Evolutionary conservation across 805 yeast species (phyloP), one percentile per base, ranked within the genome.

Genomic region (Teunomyces stri): DNA sequence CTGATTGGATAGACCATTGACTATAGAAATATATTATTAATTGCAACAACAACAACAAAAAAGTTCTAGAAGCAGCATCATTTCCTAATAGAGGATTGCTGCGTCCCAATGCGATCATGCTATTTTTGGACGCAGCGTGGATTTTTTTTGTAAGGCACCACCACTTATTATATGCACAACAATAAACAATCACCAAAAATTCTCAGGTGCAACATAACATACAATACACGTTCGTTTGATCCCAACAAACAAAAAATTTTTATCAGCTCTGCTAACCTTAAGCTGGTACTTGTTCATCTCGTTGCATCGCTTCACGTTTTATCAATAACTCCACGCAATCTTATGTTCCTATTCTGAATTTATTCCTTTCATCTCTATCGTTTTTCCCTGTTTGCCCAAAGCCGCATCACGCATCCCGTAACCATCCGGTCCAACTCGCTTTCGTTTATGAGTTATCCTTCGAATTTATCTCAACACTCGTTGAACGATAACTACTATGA

Each of bases 1-100:
- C 84, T 21, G 96, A 87, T 44, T 92, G 99, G 99, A 84, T 89
- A 5, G 89, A 85, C n/a, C 40, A 37, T 21, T 16, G 18, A 16
- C 18, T 18, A 18, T 3, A 18, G 4, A 18, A 18, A 4, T 18
- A 18, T 18, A 18, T 18, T 18, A 18, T 18, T 18, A 18, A 18
- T 18, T 18, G 20, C 20, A 18, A 18, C 18, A 16, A 16, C 20
- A 18, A 18, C 18, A 16, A 16, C 18, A 16, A 3, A 18, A 18
- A 18, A 18, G 20, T 4, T 3, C 18, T 18, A 18, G 18, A 18
- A 18, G 20, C 20, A 18, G 4, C 11, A 7, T 15, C 11, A 7
- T 15, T 13, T 31, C 34, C 34, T 31, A 31, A 31, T 31, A 4
- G 15, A 15, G 34, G 18, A n/a, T 13, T 13, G 15, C 16, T 31